These are phyloP conservation scores for Tilletia walkeri DNA, from an alignment of 1,284 basidiomycete genomes.

Conservation along the genomic window DNA sequence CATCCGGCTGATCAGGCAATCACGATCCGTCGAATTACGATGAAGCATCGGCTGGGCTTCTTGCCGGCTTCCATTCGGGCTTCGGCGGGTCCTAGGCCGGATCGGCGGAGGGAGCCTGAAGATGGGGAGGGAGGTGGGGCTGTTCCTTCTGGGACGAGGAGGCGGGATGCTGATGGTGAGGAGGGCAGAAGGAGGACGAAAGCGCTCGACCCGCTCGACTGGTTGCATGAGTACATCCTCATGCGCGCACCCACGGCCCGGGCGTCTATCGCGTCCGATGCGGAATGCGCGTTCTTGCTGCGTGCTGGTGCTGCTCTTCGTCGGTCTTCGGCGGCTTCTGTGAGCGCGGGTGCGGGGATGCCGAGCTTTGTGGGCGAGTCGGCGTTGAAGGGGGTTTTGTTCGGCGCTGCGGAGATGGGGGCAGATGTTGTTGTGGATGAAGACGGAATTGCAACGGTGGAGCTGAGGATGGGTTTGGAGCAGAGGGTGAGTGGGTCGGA, in stretches of 20 bases:
- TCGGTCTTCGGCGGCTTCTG: not conserved
- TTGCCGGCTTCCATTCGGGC: slow-evolving; percentile 14
- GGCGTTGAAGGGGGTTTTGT: not conserved
- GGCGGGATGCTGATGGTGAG: not conserved
- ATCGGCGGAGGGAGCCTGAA: not conserved
- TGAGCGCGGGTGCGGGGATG: not conserved
- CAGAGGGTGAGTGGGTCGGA: too few relatives aligned
- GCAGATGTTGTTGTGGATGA: not conserved
- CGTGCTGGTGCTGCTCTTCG: not conserved
- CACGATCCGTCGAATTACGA: slow-evolving; percentile 10
- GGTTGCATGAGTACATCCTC: slow-evolving; percentile 14
- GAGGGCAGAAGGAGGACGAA: not conserved
- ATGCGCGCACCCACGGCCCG: not conserved
- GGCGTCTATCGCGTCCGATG: slow-evolving; percentile 17
- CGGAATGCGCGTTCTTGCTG: slow-evolving; percentile 5
- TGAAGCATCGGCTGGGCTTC: slow-evolving; percentile 15
- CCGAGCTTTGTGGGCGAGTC: not conserved
- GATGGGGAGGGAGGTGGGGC: not conserved
- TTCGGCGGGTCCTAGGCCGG: not conserved
- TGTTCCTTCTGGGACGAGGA: not conserved
- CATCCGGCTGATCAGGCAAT: slow-evolving; percentile 12
- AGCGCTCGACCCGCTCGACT: not conserved
- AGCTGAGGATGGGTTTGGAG: not conserved
- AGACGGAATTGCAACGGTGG: not conserved
- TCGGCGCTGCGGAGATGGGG: not conserved